Percentiles rank a stretch among this genome's conserved stretches.
phyloP scores from a whole-genome alignment of 306 rosid species.

The Heteromeles arbutifolia region DNA sequence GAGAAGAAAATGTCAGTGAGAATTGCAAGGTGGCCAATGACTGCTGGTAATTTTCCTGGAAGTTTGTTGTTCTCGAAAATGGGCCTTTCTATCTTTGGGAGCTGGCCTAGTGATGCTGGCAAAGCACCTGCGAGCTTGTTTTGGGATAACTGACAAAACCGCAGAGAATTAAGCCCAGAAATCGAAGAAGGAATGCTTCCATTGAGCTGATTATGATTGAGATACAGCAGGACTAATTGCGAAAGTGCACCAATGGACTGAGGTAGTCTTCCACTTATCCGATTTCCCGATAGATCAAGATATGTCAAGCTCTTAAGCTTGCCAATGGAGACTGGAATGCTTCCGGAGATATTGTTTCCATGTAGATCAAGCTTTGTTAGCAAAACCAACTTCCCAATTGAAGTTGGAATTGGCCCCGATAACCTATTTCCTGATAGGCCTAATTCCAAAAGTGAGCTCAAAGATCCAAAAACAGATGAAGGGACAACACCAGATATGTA shows the following conservation, averaged over 20 bases:
- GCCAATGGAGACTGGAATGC: slow-evolving; percentile 37
- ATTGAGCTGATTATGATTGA: slow-evolving; percentile 37
- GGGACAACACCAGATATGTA: slow-evolving; percentile 34
- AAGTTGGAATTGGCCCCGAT: slow-evolving; percentile 39
- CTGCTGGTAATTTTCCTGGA: slow-evolving; percentile 40
- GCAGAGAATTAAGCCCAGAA: slow-evolving; percentile 41
- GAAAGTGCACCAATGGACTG: slow-evolving; percentile 44
- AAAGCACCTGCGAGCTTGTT: slow-evolving; percentile 36
- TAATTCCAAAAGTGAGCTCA: slow-evolving; percentile 33
- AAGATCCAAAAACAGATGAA: slow-evolving; percentile 27
- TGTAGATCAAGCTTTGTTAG: slow-evolving; percentile 42
- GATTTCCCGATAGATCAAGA: slow-evolving; percentile 53
- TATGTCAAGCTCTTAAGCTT: slow-evolving; percentile 32
- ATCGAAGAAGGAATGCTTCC: slow-evolving; percentile 50
- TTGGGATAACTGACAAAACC: slow-evolving; percentile 36
- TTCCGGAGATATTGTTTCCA: slow-evolving; percentile 34
- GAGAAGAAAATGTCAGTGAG: slow-evolving; percentile 44
- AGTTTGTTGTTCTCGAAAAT: slow-evolving; percentile 49
- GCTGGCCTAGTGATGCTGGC: slow-evolving; percentile 52
- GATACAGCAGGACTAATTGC: slow-evolving; percentile 29
- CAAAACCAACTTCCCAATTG: slow-evolving; percentile 32
- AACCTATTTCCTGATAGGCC: slow-evolving; percentile 42
- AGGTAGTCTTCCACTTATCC: slow-evolving; percentile 43
- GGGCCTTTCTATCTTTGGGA: slow-evolving; percentile 36
- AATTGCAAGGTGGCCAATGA: slow-evolving; percentile 37